These are phyloP conservation scores for Leishmania guyanensis DNA, from an alignment of 208 protist species.

Conservation along the genomic window DNA sequence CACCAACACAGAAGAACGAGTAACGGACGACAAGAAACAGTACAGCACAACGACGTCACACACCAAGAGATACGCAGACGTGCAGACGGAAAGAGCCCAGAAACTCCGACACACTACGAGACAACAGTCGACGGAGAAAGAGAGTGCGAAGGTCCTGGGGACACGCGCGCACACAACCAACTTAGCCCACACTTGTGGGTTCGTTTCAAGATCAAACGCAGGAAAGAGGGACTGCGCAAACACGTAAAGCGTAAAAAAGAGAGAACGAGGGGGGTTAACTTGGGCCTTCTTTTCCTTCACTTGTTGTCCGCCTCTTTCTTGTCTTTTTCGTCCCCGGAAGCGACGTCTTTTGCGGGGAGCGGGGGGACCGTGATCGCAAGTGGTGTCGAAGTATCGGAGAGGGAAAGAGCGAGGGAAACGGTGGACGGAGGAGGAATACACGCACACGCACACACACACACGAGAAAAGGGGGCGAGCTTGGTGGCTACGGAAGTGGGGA, in stretches of 20 bases:
- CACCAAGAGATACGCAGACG: neutral
- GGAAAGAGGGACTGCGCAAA: neutral
- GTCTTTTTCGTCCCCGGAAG: neutral
- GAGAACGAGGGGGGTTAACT: neutral
- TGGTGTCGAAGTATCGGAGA: neutral
- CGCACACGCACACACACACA: constrained; percentile 1
- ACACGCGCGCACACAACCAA: neutral
- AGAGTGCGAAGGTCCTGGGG: neutral
- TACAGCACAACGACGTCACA: neutral
- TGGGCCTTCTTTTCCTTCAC: too few relatives aligned
- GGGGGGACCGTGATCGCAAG: neutral
- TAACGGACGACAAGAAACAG: neutral
- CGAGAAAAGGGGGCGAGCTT: constrained; percentile 8
- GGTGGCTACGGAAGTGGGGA: neutral
- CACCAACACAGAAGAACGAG: neutral
- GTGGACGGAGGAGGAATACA: neutral
- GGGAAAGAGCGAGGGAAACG: neutral
- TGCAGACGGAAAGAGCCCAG: neutral
- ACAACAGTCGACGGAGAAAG: neutral
- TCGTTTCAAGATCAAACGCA: neutral
- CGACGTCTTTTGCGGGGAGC: neutral
- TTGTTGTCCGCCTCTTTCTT: neutral
- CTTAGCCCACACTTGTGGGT: neutral
- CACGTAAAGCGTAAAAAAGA: neutral
- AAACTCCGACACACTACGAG: neutral